Evolutionary conservation across 2,329 filamentous ascomycete genomes (phyloP), one percentile per base, ranked within the genome.

Genomic region (Trichoderma sp.): DNA sequence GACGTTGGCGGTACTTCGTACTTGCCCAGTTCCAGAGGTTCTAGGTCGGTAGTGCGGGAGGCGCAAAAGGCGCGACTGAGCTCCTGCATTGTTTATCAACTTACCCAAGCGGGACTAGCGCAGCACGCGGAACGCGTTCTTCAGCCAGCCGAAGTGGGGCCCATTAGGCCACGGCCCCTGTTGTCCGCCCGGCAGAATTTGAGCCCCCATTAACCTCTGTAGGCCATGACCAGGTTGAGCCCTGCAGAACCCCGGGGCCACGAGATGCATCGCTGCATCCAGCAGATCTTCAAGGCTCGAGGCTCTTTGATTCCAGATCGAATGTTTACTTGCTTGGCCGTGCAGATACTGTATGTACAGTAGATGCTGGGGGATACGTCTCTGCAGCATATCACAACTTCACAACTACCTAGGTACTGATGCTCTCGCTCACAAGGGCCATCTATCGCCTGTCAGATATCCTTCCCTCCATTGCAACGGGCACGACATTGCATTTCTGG

Each of bases 1-100:
- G 34, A 39, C 34, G 34, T 39, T 39, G 34, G 50, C 30, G 41
- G 48, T 41, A 19, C 39, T 9, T 63, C 21, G 17, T 39, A 60
- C 45, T 45, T 39, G 10, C 34, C 12, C 34, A 39, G 34, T 39
- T 14, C 34, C 34, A 39, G 61, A n/a, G 50, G 24, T 9, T 30
- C 28, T 30, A 30, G n/a, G 2, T 21, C 21, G 10, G 26, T 34
- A 9, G 61, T 54, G 19, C 44, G 51, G 55, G 39, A 48, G 30
- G 64, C 34, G 45, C 48, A 61, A 41, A 54, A 66, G 47, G 66
- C 56, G 62, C 55, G 64, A 57, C 57, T 59, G 68, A 48, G 26
- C 39, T 75, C 73, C 75, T 73, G 74, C 74, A 75, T 76, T 77
- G 75, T 77, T 77, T 77, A 77, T 74, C 69, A 56, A 65, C 21